Base-by-base conservation (phyloP, 140 eudicot species). In the Ambrosia hybrid region DNA sequence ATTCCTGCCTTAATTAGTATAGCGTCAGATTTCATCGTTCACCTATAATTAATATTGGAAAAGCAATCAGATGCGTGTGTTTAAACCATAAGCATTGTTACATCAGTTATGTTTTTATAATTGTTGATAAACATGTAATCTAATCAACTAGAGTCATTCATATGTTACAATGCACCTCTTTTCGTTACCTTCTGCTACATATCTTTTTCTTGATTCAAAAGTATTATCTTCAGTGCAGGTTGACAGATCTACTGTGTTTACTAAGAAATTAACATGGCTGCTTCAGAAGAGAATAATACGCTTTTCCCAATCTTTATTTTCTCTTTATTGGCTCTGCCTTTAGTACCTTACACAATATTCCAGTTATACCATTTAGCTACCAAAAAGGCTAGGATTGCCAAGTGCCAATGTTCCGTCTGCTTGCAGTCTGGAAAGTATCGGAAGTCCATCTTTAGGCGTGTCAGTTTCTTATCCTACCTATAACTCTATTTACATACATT, bases 341-440 rank as follows among this genome's bases (percentile, higher is more conserved):
- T 92, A 69, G 98, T 92, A 51, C 98, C 98, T 0, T 92, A 92
- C 76, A 92, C 98, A 43, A 81, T 92, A 61, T 73, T 85, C 71
- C 83, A 90, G 71, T 57, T 92, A 65, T 90, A 83, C 49, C 85
- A 80, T 78, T 87, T 86, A 68, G 89, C 89, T 77, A 71, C 83
- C 1, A 92, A 87, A 68, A 87, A 85, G 81, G 72, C 88, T 36
- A 80, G 71, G 68, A 83, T 64, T 75, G 71, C 80, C n/a, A 86
- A 85, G 71, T 92, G 98, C 62, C 92, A 82, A 82, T 92, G 98
- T 84, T 83, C 98, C 8, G 92, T 79, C 56, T 92, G 98, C 86
- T 74, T 78, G 62, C 92, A 82, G 52, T 87, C 96, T 3, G 98
- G 98, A 67, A 92, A 92, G 78, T 90, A 92, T 45, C 91, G 74